Base-by-base conservation (phyloP, 2,329 filamentous ascomycete genomes). In the Penicillium sp. region DNA sequence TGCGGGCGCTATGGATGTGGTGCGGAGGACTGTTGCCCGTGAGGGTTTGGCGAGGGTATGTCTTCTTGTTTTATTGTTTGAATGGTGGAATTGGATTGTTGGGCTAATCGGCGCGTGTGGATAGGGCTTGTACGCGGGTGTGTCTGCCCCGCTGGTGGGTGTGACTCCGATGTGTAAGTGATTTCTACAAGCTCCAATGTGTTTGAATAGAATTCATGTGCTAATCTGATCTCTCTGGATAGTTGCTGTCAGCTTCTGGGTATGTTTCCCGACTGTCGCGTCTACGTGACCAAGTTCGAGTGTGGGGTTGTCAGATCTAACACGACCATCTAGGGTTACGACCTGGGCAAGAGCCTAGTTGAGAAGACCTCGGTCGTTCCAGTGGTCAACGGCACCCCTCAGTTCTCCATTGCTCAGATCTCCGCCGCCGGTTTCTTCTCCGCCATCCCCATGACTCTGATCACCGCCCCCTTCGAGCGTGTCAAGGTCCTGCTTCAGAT, bases 401-500 rank as follows among this genome's bases (percentile, higher is more conserved):
- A 89, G 70, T 92, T 91, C 81, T 88, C 89, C 62, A 93, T 97
- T 74, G 90, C 84, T 47, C 95, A 99, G 79, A 89, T 96, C 80
- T 95, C 92, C 37, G 87, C 92, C 38, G 95, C 95, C 15, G 95
- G 95, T 67, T 97, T 97, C 87, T 96, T 99, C 86, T 96, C 92
- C 75, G 95, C 95, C 64, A 91, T 99, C 63, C 95, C 95, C 73
- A 96, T 96, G 92, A 99, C 95, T 4, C 81, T 92, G 79, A 97
- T 99, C 82, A 98, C 95, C n/a, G 95, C 95, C 4, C 95, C 95
- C 64, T 98, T 99, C 77, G 95, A 99, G 85, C 94, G 95, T 74
- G 93, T 99, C 71, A 99, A 99, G 82, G 94, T 99, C 59, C 93
- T 99, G 66, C 89, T 99, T 1, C 95, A 99, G 79, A 96, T 98